Percentiles rank a stretch among this genome's conserved stretches.
phyloP scores from a whole-genome alignment of 2,329 filamentous ascomycete genomes.

The Dothideomycetes sp. region DNA sequence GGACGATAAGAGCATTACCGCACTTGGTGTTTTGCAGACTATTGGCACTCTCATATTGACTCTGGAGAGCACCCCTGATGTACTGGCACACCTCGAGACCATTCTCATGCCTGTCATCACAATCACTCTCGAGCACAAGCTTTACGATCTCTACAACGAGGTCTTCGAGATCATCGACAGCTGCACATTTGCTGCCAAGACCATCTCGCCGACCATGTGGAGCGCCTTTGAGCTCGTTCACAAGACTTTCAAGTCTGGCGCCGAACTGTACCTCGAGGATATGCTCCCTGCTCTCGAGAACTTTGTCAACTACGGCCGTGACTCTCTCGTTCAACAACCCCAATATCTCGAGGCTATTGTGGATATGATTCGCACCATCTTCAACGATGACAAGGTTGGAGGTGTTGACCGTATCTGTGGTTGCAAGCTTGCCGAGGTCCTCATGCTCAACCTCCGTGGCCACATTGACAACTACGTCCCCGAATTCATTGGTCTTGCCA shows the following conservation, averaged over 20 bases:
- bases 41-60: slow-evolving; percentile 96
- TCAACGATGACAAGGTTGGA: slow-evolving; percentile 81
- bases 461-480: slow-evolving; percentile 81
- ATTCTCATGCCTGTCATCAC: slow-evolving; percentile 96
- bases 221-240: slow-evolving; percentile 95
- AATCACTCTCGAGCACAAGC: slow-evolving; percentile 92
- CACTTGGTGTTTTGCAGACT: slow-evolving; percentile 88
- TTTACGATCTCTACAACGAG: slow-evolving; percentile 96
- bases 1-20: slow-evolving; percentile 97
- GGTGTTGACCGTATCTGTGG: slow-evolving; percentile 93
- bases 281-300: slow-evolving; percentile 98
- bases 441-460: slow-evolving; percentile 90
- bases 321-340: slow-evolving; percentile 69
- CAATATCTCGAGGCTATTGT: slow-evolving; percentile 80
- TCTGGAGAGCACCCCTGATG: slow-evolving; percentile 91
- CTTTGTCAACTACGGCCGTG: slow-evolving; percentile 85
- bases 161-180: slow-evolving; percentile 98
- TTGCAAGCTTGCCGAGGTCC: slow-evolving; percentile 91
- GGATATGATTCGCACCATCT: slow-evolving; percentile 92
- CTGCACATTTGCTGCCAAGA: slow-evolving; percentile 95
- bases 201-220: slow-evolving; percentile 96
- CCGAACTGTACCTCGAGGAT: slow-evolving; percentile 93
- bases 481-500: slow-evolving; percentile 80
- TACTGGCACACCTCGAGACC: slow-evolving; percentile 85
- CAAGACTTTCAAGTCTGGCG: slow-evolving; percentile 91